Percentiles rank a stretch among this genome's conserved stretches.
These are phyloP conservation scores for Trametes polyzona DNA, from an alignment of 1,284 basidiomycete genomes.

Conservation along the genomic window DNA sequence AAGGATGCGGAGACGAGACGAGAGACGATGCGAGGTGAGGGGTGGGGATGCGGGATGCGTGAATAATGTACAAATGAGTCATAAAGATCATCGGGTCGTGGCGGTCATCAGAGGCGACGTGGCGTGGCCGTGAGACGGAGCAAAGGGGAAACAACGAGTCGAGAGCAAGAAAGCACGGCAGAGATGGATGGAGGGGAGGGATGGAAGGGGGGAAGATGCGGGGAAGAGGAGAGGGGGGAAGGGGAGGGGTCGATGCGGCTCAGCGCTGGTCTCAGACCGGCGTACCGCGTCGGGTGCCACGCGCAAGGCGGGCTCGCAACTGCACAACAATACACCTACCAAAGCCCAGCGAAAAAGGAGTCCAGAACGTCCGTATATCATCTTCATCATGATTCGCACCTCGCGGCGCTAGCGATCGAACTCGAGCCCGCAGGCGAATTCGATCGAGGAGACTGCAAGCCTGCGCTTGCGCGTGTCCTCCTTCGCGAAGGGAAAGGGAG, in stretches of 20 bases:
- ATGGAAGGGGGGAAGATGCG: constrained; percentile 2
- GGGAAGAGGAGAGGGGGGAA: not conserved
- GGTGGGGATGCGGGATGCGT: constrained; percentile 17
- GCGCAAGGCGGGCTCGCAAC: constrained; percentile 8
- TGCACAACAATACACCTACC: constrained; percentile 20
- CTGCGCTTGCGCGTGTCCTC: not conserved
- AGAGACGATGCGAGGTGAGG: not conserved
- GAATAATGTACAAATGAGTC: constrained; percentile 29
- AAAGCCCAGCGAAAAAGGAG: constrained; percentile 18
- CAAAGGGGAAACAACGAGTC: constrained; percentile 13
- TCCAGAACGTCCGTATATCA: constrained; percentile 26
- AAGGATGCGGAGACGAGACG: not conserved
- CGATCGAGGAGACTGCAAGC: not conserved
- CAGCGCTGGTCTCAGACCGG: constrained; percentile 24
- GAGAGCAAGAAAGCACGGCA: constrained; percentile 23
- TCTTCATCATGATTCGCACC: constrained; percentile 4
- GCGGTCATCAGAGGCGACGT: constrained; percentile 24
- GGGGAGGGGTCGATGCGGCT: not conserved
- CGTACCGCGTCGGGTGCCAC: not conserved
- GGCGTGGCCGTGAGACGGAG: constrained; percentile 8
- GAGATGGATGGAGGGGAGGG: constrained; percentile 10
- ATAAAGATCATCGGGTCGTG: constrained; percentile 25
- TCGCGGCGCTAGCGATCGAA: constrained; percentile 1
- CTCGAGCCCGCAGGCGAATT: not conserved
- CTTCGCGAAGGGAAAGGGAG: no score